Evolutionary conservation across 192 early-diverging fungal genomes (phyloP).

Genomic region (Anaeromyces robustus): DNA sequence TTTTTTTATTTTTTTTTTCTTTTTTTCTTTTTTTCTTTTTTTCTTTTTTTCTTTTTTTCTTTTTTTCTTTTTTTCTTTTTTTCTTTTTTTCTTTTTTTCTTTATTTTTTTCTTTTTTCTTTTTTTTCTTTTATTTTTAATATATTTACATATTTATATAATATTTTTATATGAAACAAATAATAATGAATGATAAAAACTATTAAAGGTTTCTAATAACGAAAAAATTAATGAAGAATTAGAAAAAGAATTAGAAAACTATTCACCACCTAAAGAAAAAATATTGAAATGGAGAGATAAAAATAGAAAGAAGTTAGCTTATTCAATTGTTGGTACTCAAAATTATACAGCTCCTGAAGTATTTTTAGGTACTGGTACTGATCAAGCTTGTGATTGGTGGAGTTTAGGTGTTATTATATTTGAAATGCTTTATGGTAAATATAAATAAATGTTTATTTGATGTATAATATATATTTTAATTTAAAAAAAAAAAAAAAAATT

Average conservation of each 20-base stretch:
- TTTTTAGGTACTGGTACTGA: slow-evolving; percentile 25
- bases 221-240: background rate
- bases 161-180: too few species aligned
- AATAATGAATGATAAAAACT: too few species aligned
- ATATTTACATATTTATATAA: too few species aligned
- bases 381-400: slow-evolving; percentile 56
- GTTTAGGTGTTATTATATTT: slow-evolving; percentile 55
- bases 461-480: too few species aligned
- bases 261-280: slow-evolving; percentile 5
- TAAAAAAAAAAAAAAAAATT: too few species aligned
- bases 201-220: slow-evolving; percentile 6
- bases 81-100: too few species aligned
- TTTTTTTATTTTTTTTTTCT: slow-evolving; percentile 12
- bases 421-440: slow-evolving; percentile 50
- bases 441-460: too few species aligned
- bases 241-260: background rate
- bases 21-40: slow-evolving; percentile 11
- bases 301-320: slow-evolving; percentile 16
- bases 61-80: too few species aligned
- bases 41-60: too few species aligned
- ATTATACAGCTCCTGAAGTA: slow-evolving; percentile 38
- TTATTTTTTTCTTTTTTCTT: too few species aligned
- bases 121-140: too few species aligned
- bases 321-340: slow-evolving; percentile 30
- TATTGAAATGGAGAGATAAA: slow-evolving; percentile 14